Evolutionary conservation across 2,329 filamentous ascomycete species (phyloP).

Genomic region (Microcyclosporella mali): DNA sequence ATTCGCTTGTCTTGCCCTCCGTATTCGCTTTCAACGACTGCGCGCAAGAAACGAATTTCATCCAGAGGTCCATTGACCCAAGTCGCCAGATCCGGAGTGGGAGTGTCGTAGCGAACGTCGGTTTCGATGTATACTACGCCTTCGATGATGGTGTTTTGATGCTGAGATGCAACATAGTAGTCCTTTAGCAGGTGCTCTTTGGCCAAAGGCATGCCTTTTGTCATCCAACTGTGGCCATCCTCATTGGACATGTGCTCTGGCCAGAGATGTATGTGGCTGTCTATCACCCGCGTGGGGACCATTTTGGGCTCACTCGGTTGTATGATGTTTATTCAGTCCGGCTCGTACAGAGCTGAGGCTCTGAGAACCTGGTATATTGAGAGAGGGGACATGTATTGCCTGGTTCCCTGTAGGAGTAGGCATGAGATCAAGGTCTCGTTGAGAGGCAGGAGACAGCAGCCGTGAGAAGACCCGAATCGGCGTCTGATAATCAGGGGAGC

Average conservation of each 20-base stretch:
- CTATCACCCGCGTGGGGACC: conserved; percentile 54
- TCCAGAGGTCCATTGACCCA: conserved; percentile 64
- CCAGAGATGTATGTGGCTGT: conserved; percentile 89
- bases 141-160: conserved; percentile 34
- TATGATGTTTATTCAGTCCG: too few relatives aligned
- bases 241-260: conserved; percentile 57
- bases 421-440: too few relatives aligned
- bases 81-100: conserved; percentile 28
- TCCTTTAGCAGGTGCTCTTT: conserved; percentile 51
- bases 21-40: conserved; percentile 55
- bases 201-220: conserved; percentile 52
- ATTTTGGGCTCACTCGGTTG: conserved; percentile 17
- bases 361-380: too few relatives aligned
- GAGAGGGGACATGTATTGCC: too few relatives aligned
- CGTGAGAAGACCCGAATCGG: not conserved
- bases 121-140: conserved; percentile 82
- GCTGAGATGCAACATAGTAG: conserved; percentile 24
- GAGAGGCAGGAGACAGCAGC: too few relatives aligned
- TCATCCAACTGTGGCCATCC: conserved; percentile 64
- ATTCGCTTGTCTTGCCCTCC: conserved; percentile 43
- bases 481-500: conserved; percentile 2
- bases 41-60: conserved; percentile 64
- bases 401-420: too few relatives aligned
- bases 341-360: too few relatives aligned
- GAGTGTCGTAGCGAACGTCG: conserved; percentile 51